These are phyloP conservation scores for Conticribra weissflogii DNA, from an alignment of 108 stramenopile species.

Conservation along the genomic window DNA sequence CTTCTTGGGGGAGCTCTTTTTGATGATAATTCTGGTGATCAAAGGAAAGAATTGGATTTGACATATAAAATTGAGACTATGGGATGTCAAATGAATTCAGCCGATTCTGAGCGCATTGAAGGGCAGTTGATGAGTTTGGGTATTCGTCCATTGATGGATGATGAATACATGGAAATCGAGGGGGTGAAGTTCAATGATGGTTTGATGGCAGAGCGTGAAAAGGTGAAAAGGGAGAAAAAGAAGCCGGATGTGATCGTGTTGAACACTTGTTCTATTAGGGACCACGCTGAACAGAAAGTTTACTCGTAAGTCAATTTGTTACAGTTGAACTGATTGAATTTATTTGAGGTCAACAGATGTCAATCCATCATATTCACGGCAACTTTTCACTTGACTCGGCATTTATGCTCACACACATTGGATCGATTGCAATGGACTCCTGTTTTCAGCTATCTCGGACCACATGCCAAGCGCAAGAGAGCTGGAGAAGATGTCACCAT, in stretches of 20 bases:
- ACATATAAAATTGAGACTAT: constrained; percentile 88
- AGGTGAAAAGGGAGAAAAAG: constrained; percentile 30
- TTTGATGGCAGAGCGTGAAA: constrained; percentile 8
- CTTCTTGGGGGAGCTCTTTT: constrained; percentile 48
- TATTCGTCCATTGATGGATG: constrained; percentile 58
- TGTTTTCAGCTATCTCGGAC: constrained; percentile 67
- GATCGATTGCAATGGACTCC: too few species aligned
- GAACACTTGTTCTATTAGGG: constrained; percentile 97
- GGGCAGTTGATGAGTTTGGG: constrained; percentile 91
- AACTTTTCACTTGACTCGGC: too few species aligned
- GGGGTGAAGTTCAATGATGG: constrained; percentile 10
- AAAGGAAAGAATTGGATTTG: constrained; percentile 26
- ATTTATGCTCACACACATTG: too few species aligned
- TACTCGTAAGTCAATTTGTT: constrained; percentile 49
- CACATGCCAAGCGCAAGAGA: constrained; percentile 64
- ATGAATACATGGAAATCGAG: constrained; percentile 21
- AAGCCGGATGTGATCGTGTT: constrained; percentile 90
- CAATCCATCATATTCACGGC: too few species aligned
- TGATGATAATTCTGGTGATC: constrained; percentile 19
- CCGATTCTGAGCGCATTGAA: constrained; percentile 96
- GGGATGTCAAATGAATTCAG: constrained; percentile 98
- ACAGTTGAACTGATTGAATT: background rate
- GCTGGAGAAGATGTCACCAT: constrained; percentile 79
- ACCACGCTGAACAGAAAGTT: constrained; percentile 97
- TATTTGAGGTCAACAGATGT: too few species aligned